Conservation (phyloP, 2,329 filamentous ascomycete genomes). For the Ophiocordyceps camponoti-floridani region DNA sequence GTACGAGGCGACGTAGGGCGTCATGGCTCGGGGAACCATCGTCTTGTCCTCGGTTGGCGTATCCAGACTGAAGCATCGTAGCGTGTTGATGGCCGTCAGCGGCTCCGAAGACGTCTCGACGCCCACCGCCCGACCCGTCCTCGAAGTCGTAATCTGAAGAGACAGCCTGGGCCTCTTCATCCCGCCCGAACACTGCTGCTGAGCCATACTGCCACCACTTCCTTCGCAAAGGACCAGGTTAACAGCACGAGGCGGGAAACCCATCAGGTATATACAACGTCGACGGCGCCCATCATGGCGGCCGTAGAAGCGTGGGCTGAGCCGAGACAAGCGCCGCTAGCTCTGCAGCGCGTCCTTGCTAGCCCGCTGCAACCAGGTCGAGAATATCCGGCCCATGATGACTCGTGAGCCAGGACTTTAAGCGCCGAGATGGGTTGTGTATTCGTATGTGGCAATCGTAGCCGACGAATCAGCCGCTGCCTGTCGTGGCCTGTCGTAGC, state of each 20-base stretch:
- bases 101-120: conserved; percentile 37
- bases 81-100: conserved; percentile 29
- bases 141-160: conserved; percentile 31
- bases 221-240: not conserved
- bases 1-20: conserved; percentile 25
- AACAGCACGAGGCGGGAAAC: not conserved
- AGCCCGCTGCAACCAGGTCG: not conserved
- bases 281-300: not conserved
- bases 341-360: not conserved
- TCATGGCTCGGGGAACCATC: conserved; percentile 17
- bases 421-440: conserved; percentile 11
- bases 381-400: not conserved
- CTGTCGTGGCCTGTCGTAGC: not conserved
- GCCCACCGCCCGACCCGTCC: conserved; percentile 20
- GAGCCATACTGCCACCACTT: conserved; percentile 5
- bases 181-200: conserved; percentile 5
- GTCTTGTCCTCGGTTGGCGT: conserved; percentile 14
- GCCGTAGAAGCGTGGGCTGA: not conserved
- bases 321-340: conserved; percentile 1
- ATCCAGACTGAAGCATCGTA: conserved; percentile 12
- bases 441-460: not conserved
- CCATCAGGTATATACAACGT: not conserved
- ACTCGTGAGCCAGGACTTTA: conserved; percentile 2
- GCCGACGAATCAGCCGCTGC: not conserved
- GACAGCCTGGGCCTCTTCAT: conserved; percentile 37